Evolutionary conservation across 371 early-diverging fungal species (phyloP).

Genomic region (Apophysomyces sp.): DNA sequence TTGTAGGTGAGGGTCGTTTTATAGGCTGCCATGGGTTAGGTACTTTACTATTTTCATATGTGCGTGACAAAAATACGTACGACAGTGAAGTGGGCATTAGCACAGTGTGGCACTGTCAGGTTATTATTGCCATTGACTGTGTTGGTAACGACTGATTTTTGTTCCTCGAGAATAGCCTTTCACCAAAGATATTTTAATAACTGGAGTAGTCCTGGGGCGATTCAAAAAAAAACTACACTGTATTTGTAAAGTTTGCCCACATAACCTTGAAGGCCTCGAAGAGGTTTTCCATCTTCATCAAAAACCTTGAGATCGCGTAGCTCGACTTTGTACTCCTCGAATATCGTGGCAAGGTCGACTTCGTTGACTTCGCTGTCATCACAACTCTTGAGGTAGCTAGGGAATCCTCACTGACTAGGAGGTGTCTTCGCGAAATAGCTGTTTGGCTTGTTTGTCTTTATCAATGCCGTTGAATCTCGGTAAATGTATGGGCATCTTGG

Average conservation of each 20-base stretch:
- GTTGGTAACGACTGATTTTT: not conserved
- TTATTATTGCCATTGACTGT: not conserved
- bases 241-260: not conserved
- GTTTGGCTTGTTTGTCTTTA: not conserved
- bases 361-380: slow-evolving; percentile 66
- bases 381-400: slow-evolving; percentile 54
- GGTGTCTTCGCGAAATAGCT: slow-evolving; percentile 9
- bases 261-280: not conserved
- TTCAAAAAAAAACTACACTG: not conserved
- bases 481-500: not conserved
- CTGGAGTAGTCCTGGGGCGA: not conserved
- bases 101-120: not conserved
- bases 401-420: slow-evolving; percentile 65
- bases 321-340: not conserved
- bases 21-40: not conserved
- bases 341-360: not conserved
- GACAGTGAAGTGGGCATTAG: not conserved
- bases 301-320: not conserved
- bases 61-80: not conserved
- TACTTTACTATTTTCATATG: not conserved
- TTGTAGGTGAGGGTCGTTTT: not conserved
- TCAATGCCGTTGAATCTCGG: not conserved
- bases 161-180: not conserved
- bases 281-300: not conserved
- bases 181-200: not conserved